Evolutionary conservation across 2,329 filamentous ascomycete species (phyloP).

Genomic region (Sporothrix protearum): DNA sequence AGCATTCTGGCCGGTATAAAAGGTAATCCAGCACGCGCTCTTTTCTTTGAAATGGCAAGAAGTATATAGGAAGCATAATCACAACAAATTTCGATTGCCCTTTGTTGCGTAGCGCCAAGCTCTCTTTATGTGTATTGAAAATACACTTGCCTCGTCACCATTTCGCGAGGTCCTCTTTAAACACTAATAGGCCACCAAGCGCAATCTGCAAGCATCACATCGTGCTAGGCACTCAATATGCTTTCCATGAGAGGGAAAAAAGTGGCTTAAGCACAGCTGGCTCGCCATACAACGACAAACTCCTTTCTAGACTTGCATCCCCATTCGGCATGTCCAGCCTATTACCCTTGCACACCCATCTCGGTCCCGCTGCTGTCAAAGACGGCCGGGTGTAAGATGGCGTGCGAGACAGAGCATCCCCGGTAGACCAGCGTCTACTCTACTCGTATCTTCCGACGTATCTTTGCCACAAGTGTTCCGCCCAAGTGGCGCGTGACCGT

Average conservation of each 20-base stretch:
- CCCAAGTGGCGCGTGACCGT: background rate
- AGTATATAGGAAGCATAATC: background rate
- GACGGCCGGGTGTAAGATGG: background rate
- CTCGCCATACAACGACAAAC: background rate
- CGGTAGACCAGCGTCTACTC: background rate
- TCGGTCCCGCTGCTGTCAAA: background rate
- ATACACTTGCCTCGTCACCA: background rate
- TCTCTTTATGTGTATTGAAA: background rate
- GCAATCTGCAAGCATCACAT: background rate
- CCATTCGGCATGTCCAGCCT: background rate
- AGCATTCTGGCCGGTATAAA: background rate
- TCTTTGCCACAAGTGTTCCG: background rate
- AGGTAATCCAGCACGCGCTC: no score
- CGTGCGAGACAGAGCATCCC: background rate
- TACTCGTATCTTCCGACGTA: background rate
- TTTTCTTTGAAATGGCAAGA: no score
- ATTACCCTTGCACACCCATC: background rate
- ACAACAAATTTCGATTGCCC: background rate
- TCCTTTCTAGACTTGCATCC: background rate
- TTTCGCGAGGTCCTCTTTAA: no score
- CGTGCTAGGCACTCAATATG: background rate
- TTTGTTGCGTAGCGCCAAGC: background rate
- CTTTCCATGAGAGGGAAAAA: background rate
- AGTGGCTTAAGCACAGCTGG: background rate
- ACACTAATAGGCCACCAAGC: background rate